phyloP scores from a whole-genome alignment of 2,329 filamentous ascomycete genomes.

The Rutstroemia sp. region DNA sequence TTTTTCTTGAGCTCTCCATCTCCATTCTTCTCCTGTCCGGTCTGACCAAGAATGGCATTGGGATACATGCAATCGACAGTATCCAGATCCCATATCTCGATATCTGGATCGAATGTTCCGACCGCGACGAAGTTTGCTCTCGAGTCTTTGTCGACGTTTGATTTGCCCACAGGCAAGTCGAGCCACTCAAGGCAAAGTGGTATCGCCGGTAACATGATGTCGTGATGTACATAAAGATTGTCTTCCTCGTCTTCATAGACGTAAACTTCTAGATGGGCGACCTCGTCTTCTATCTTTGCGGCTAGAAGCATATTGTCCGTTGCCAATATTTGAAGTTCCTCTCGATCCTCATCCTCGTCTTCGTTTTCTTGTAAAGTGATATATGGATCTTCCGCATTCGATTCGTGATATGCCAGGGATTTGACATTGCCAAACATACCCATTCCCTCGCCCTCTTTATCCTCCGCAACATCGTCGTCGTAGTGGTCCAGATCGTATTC shows the following conservation, averaged over 20 bases:
- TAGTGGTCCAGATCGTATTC: conserved; percentile 97
- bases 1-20: conserved; percentile 50
- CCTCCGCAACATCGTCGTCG: conserved; percentile 69
- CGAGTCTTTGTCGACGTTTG: conserved; percentile 51
- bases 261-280: conserved; percentile 93
- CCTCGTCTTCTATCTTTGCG: conserved; percentile 92
- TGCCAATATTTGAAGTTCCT: conserved; percentile 87
- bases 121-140: conserved; percentile 89
- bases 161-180: conserved; percentile 78
- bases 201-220: conserved; percentile 97
- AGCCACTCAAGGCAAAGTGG: conserved; percentile 95
- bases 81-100: conserved; percentile 97
- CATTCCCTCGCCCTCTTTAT: conserved; percentile 61
- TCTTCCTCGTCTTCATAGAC: conserved; percentile 94
- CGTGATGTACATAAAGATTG: conserved; percentile 98
- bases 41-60: conserved; percentile 86
- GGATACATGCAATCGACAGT: conserved; percentile 97
- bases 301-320: conserved; percentile 90
- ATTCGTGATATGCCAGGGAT: conserved; percentile 86
- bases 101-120: conserved; percentile 96
- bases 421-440: conserved; percentile 95
- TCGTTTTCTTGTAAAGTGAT: conserved; percentile 72
- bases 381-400: conserved; percentile 92
- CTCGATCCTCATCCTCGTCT: conserved; percentile 67
- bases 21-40: conserved; percentile 39